Conservation (phyloP, 2,329 filamentous ascomycete genomes). For the Apiospora hydei region DNA sequence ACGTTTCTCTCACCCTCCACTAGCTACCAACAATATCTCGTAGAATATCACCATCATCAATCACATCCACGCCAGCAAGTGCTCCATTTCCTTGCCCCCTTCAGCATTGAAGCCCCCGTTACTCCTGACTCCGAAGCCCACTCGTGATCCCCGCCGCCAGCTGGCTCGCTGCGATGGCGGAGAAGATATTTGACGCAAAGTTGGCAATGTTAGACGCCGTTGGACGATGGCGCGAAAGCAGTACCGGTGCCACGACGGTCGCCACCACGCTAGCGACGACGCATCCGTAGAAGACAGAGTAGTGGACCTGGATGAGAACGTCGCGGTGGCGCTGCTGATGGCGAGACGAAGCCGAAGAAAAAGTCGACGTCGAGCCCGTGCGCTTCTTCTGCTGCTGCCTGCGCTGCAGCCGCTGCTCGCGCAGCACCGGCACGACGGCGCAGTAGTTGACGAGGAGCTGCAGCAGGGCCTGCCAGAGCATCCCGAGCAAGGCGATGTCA, state of each 20-base stretch:
- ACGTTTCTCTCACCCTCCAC: no score
- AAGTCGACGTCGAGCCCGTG: no score
- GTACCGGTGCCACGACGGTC: neutral
- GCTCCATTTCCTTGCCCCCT: no score
- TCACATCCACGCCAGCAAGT: no score
- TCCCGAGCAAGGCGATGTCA: neutral
- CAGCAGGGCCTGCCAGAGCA: neutral
- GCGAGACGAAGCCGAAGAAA: neutral
- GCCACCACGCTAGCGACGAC: neutral
- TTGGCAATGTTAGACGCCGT: neutral
- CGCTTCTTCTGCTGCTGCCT: no score
- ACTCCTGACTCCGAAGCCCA: neutral
- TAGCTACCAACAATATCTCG: no score
- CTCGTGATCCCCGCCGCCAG: conserved; percentile 6
- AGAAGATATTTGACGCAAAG: neutral
- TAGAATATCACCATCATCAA: no score
- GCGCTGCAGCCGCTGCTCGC: neutral
- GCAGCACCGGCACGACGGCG: neutral
- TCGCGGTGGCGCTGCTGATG: neutral
- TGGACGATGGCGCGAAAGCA: neutral
- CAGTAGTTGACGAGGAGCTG: neutral
- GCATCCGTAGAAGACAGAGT: neutral
- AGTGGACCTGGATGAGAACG: neutral
- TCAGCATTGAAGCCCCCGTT: no score
- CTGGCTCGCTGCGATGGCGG: neutral